These are phyloP conservation scores for Cardamine resedifolia DNA, from an alignment of 345 rosid species.

Conservation along the genomic window DNA sequence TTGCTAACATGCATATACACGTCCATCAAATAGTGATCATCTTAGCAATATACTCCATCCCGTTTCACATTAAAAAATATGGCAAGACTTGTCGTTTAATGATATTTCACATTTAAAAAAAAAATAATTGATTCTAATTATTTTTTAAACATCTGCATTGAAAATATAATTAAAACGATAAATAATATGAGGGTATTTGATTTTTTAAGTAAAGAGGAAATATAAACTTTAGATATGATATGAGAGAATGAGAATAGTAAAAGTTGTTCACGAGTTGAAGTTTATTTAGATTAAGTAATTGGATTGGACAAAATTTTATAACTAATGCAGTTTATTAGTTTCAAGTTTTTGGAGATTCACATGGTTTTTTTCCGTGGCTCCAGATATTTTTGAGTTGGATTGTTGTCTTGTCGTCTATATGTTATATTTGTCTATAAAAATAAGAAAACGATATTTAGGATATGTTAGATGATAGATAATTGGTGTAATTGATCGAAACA, in stretches of 20 bases:
- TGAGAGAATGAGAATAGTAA: not conserved
- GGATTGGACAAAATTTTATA: not conserved
- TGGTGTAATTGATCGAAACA: not conserved
- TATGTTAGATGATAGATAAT: not conserved
- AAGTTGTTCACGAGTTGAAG: slow-evolving; percentile 13
- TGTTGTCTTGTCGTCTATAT: not conserved
- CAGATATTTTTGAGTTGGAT: not conserved
- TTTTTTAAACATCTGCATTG: no score
- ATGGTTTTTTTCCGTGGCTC: not conserved
- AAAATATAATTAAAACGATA: no score
- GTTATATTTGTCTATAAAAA: not conserved
- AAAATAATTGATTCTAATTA: no score
- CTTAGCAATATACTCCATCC: not conserved
- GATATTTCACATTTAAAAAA: no score
- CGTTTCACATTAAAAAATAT: no score
- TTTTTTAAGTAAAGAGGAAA: slow-evolving; percentile 4
- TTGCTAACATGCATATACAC: not conserved
- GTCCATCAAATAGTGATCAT: not conserved
- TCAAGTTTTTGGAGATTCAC: not conserved
- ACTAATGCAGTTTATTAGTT: not conserved
- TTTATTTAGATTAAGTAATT: not conserved
- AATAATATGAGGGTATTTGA: no score
- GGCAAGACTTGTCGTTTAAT: no score
- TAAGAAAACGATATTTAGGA: not conserved
- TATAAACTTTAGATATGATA: not conserved